Evolutionary conservation across 331 rosid species (phyloP).

Genomic region (Phaseolus coccineus): DNA sequence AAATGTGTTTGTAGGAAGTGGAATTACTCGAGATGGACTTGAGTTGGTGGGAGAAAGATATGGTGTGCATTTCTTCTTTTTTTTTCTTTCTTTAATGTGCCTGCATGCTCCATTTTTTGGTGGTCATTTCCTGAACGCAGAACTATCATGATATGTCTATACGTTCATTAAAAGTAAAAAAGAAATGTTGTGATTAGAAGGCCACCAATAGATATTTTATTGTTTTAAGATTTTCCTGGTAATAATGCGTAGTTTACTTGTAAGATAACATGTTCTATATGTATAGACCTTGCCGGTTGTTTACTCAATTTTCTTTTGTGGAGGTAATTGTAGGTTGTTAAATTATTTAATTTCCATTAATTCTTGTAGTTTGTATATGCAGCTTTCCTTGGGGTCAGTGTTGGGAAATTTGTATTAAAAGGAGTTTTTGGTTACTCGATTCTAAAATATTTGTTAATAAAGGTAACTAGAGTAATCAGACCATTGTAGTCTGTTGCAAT

Average conservation of each 20-base stretch:
- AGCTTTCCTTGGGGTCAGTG: slow-evolving; percentile 26
- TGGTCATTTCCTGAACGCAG: slow-evolving; percentile 28
- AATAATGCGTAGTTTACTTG: neutral
- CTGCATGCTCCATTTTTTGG: slow-evolving; percentile 11
- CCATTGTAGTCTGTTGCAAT: slow-evolving; percentile 18
- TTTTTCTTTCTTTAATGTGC: slow-evolving; percentile 7
- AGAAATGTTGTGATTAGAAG: slow-evolving; percentile 30
- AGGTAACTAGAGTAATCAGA: slow-evolving; percentile 9
- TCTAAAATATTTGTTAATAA: slow-evolving; percentile 19
- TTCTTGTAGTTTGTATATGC: neutral
- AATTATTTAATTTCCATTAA: slow-evolving; percentile 15
- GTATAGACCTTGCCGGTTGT: slow-evolving; percentile 14
- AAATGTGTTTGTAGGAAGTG: slow-evolving; percentile 65
- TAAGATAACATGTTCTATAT: slow-evolving; percentile 16
- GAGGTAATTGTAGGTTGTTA: slow-evolving; percentile 8
- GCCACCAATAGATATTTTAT: neutral
- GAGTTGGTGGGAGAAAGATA: slow-evolving; percentile 88
- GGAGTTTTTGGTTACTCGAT: neutral
- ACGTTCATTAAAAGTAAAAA: neutral
- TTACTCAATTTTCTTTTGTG: neutral
- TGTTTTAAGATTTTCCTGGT: slow-evolving; percentile 16
- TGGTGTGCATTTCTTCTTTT: slow-evolving; percentile 51
- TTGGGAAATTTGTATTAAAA: slow-evolving; percentile 10
- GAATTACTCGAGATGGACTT: slow-evolving; percentile 85
- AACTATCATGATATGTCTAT: neutral